Evolutionary conservation across 2,329 filamentous ascomycete genomes (phyloP).

Genomic region (Colletotrichum musae): DNA sequence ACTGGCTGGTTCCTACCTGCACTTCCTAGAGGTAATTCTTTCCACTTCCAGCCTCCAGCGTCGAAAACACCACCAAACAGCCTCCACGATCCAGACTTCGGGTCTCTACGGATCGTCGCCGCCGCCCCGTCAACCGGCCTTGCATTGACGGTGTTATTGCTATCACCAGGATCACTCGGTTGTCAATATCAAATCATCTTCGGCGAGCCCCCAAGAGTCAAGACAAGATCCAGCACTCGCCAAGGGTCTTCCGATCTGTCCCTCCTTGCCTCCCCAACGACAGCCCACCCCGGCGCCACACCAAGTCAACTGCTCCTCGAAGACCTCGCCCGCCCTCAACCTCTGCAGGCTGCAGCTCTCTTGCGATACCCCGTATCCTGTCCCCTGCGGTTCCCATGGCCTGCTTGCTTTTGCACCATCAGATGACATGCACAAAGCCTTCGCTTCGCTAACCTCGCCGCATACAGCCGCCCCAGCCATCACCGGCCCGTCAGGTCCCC

Average conservation of each 20-base stretch:
- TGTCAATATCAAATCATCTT: no score
- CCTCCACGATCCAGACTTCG: neutral
- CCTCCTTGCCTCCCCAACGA: no score
- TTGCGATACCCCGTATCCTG: constrained; percentile 1
- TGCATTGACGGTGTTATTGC: no score
- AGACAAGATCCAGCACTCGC: no score
- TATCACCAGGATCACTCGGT: no score
- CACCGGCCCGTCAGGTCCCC: constrained; percentile 3
- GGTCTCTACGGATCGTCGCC: no score
- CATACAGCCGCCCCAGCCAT: constrained; percentile 21
- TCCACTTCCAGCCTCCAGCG: neutral
- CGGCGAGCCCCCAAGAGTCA: no score
- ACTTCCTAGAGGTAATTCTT: neutral
- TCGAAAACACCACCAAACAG: neutral
- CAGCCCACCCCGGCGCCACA: no score
- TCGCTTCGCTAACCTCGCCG: constrained; percentile 21
- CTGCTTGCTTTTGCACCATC: constrained; percentile 21
- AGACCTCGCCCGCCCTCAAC: neutral
- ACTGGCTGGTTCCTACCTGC: no score
- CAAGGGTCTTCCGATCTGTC: no score
- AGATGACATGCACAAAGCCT: neutral
- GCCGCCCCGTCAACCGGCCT: no score
- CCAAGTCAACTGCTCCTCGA: constrained; percentile 1
- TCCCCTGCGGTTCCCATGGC: neutral
- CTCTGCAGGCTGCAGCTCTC: constrained; percentile 5